Percentiles rank a stretch among this genome's conserved stretches.
phyloP scores from a whole-genome alignment of 2,329 filamentous ascomycete species.

The Tolypocladium cylindrosporum region DNA sequence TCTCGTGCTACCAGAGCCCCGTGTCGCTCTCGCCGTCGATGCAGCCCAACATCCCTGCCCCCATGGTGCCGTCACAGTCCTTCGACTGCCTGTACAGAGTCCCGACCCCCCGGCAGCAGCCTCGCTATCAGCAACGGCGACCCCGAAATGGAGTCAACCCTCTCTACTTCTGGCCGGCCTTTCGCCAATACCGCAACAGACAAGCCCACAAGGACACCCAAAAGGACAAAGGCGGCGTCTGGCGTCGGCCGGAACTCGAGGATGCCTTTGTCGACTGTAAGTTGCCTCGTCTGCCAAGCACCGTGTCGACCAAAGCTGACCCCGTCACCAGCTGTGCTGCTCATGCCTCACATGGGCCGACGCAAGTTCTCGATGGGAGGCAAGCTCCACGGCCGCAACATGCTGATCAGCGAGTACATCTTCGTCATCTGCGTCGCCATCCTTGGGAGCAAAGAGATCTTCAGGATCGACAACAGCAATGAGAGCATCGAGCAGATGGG shows the following conservation, averaged over 20 bases:
- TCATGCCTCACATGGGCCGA: constrained; percentile 57
- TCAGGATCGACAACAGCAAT: constrained; percentile 32
- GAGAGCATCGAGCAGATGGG: constrained; percentile 36
- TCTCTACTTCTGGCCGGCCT: constrained; percentile 51
- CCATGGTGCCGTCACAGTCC: constrained; percentile 41
- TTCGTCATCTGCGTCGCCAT: constrained; percentile 31
- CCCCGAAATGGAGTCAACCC: constrained; percentile 39
- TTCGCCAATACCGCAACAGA: constrained; percentile 55
- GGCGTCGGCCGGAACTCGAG: constrained; percentile 44
- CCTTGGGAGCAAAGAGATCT: constrained; percentile 31
- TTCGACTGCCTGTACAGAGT: constrained; percentile 28
- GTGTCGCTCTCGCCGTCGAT: constrained; percentile 32
- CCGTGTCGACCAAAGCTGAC: constrained; percentile 8
- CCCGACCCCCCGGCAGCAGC: constrained; percentile 25
- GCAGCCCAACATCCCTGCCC: constrained; percentile 38
- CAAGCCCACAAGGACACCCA: constrained; percentile 52
- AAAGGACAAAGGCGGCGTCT: constrained; percentile 50
- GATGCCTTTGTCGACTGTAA: constrained; percentile 58
- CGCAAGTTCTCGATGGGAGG: constrained; percentile 57
- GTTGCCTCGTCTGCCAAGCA: constrained; percentile 9
- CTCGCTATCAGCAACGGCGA: constrained; percentile 21
- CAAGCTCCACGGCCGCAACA: constrained; percentile 57
- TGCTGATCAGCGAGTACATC: constrained; percentile 60
- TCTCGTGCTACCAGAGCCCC: constrained; percentile 33
- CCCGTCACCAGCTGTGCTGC: constrained; percentile 42